Evolutionary conservation across 2,329 filamentous ascomycete genomes (phyloP), one percentile per base, ranked within the genome.

Genomic region (Dactylellina sp.): DNA sequence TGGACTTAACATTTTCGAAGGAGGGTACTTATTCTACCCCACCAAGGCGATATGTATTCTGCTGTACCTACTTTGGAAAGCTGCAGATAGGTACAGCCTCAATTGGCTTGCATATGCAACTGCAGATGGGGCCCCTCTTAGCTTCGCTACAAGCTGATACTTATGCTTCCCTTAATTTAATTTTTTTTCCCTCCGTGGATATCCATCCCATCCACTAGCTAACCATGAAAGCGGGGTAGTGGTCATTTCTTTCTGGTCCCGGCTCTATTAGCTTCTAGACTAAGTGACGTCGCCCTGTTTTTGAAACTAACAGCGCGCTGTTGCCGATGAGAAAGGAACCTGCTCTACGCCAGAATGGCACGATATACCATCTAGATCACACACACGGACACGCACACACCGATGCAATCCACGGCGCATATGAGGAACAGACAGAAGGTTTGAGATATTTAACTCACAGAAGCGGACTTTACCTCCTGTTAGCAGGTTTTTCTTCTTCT

Each of bases 11-110:
- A 47, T 35, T 7, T 65, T 46, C 40, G 52, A 49, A 42, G 22
- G 9, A 20, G 28, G 28, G 24, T 22, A 28, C 9, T 16, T 40
- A 47, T 20, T 25, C 2, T 50, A 32, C 14, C 49, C 50, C 40
- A 56, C 52, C 40, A 11, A n/a, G 9, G 28, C 20, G 46, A 18
- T 16, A 32, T 50, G 46, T 57, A 49, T 14, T 16, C 22, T 44
- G 37, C 35, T 35, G 44, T 71, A 59, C 50, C 66, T 71, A 63
- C 66, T 64, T 71, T 57, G 59, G 57, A 37, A 62, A 50, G 35
- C 49, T 72, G 47, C 61, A 37, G 35, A 55, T 39, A 74, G 49
- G 70, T 74, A 74, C 70, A 74, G 70, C 70, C 70, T 66, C 70
- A 74, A 74, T 66, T 65, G 70, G 61, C 68, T 60, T 65, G 68